Conservation (phyloP, 2,329 filamentous ascomycete genomes). For the Penicillium olsonii region DNA sequence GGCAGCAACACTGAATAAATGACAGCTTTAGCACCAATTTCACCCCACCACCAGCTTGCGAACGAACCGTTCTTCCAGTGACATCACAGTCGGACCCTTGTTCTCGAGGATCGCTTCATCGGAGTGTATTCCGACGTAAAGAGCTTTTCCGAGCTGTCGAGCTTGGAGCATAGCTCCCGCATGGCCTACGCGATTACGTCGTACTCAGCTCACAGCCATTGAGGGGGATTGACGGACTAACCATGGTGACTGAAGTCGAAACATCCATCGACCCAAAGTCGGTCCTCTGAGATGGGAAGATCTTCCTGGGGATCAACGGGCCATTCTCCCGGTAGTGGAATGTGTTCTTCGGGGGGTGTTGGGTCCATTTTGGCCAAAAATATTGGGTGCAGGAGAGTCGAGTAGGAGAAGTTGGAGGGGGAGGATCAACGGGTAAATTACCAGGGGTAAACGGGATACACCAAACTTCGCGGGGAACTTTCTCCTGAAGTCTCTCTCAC, state of each 20-base stretch:
- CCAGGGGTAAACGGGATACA: slow-evolving; percentile 1
- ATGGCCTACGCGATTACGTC: slow-evolving; percentile 63
- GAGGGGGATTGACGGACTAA: slow-evolving; percentile 39
- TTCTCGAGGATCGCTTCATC: slow-evolving; percentile 95
- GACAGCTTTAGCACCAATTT: neutral
- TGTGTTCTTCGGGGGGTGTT: slow-evolving; percentile 30
- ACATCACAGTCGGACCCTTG: slow-evolving; percentile 98
- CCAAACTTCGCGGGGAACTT: slow-evolving; percentile 7
- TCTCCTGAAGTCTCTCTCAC: neutral
- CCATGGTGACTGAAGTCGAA: slow-evolving; percentile 99
- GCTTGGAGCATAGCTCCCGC: slow-evolving; percentile 96
- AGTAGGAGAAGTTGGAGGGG: slow-evolving; percentile 1
- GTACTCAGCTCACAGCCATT: slow-evolving; percentile 10
- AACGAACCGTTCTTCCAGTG: slow-evolving; percentile 73
- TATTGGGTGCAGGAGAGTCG: neutral
- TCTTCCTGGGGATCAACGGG: slow-evolving; percentile 66
- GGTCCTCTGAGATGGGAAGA: slow-evolving; percentile 61
- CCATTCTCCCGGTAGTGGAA: slow-evolving; percentile 61
- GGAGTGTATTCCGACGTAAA: slow-evolving; percentile 91
- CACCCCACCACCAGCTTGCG: neutral
- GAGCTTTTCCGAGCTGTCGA: slow-evolving; percentile 82
- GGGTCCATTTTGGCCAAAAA: slow-evolving; percentile 12
- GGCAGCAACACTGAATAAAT: slow-evolving; percentile 70
- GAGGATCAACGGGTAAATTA: slow-evolving; percentile 12
- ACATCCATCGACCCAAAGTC: slow-evolving; percentile 98